phyloP scores from a whole-genome alignment of 352 stramenopile genomes.

The Blastocystis sp. region DNA sequence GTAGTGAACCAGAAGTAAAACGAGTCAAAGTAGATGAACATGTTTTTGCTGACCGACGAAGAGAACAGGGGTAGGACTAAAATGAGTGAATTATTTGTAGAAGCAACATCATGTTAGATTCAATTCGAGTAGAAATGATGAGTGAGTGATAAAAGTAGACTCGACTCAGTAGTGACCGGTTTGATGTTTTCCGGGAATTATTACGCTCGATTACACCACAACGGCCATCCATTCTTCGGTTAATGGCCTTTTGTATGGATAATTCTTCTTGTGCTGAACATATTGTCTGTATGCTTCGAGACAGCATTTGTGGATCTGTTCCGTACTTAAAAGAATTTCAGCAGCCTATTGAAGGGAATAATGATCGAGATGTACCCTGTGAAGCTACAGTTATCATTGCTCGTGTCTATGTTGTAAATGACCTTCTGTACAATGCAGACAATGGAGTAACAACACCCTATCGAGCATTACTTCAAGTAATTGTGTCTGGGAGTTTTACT shows the following conservation, averaged over 20 bases:
- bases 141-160: background rate
- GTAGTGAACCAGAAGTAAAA: background rate
- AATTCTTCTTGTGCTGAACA: slow-evolving; percentile 42
- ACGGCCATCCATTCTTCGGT: background rate
- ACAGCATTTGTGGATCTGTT: slow-evolving; percentile 57
- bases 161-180: background rate
- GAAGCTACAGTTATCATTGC: background rate
- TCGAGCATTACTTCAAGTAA: slow-evolving; percentile 10
- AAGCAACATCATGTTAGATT: slow-evolving; percentile 37
- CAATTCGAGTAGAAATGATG: background rate
- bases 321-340: slow-evolving; percentile 8
- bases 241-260: slow-evolving; percentile 57
- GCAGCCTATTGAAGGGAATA: background rate
- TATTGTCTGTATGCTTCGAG: slow-evolving; percentile 39
- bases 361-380: background rate
- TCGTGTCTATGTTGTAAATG: slow-evolving; percentile 42
- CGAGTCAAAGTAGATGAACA: background rate
- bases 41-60: background rate
- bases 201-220: slow-evolving; percentile 41
- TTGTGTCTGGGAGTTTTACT: background rate
- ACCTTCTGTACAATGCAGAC: slow-evolving; percentile 48
- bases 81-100: background rate
- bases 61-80: background rate
- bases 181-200: background rate
- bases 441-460: slow-evolving; percentile 28